phyloP scores from a whole-genome alignment of 306 rosid genomes.

The Canavalia gladiata region DNA sequence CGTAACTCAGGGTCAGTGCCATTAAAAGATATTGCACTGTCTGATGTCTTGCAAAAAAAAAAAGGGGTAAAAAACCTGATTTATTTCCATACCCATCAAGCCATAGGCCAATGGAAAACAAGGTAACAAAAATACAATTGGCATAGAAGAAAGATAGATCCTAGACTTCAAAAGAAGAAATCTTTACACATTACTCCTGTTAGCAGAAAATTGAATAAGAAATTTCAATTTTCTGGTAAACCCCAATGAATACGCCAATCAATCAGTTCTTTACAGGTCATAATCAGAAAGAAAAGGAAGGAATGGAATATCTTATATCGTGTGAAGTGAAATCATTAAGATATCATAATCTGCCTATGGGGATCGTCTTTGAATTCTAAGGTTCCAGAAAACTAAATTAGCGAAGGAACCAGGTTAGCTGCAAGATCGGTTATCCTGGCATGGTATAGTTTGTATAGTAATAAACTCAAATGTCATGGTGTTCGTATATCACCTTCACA shows the following conservation, averaged over 20 bases:
- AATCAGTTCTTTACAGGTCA: slow-evolving; percentile 52
- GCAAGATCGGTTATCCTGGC: slow-evolving; percentile 50
- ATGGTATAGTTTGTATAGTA: slow-evolving; percentile 47
- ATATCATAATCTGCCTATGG: slow-evolving; percentile 44
- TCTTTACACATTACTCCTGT: slow-evolving; percentile 41
- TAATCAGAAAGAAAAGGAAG: slow-evolving; percentile 39
- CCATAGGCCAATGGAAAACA: neutral
- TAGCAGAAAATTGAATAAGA: slow-evolving; percentile 38
- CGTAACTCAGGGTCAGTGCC: too few species aligned
- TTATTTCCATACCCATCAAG: neutral
- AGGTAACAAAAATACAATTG: neutral
- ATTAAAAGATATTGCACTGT: neutral
- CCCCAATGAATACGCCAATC: slow-evolving; percentile 46
- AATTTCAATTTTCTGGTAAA: slow-evolving; percentile 34
- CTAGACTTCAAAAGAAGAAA: neutral
- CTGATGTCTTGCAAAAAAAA: neutral
- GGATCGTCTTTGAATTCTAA: slow-evolving; percentile 37
- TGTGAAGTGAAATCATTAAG: slow-evolving; percentile 22
- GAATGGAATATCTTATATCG: slow-evolving; percentile 12
- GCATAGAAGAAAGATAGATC: slow-evolving; percentile 13
- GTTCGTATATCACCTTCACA: slow-evolving; percentile 74
- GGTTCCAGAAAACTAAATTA: slow-evolving; percentile 42
- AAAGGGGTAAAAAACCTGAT: neutral
- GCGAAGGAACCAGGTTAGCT: slow-evolving; percentile 55
- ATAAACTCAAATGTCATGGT: slow-evolving; percentile 53